Percentiles rank a stretch among this genome's conserved stretches.
Conservation (phyloP, 176 grass and related monocot genomes). For the Pontederia crassipes region DNA sequence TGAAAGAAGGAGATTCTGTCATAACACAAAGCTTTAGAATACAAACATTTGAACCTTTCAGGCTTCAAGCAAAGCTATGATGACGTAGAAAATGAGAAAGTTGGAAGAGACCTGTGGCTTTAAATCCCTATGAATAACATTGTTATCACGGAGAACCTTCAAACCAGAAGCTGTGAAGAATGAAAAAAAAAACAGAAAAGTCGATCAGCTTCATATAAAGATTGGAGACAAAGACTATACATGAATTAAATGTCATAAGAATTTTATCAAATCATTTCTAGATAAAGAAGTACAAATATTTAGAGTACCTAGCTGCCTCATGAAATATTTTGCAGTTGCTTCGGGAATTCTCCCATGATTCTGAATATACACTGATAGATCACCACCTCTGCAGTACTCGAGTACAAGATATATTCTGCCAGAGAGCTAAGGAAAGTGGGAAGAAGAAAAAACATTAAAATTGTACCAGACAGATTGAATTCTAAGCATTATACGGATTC, state of each 20-base stretch:
- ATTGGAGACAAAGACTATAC: background rate
- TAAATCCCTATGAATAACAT: constrained; percentile 90
- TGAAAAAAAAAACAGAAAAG: constrained; percentile 3
- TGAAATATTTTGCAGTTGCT: constrained; percentile 75
- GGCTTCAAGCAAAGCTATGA: background rate
- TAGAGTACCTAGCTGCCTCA: constrained; percentile 61
- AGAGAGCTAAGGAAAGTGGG: constrained; percentile 33
- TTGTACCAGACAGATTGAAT: background rate
- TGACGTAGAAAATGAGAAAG: background rate
- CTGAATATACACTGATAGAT: constrained; percentile 56
- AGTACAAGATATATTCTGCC: constrained; percentile 83
- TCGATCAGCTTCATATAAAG: background rate
- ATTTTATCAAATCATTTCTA: background rate
- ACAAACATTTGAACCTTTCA: constrained; percentile 5
- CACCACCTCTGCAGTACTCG: constrained; percentile 86
- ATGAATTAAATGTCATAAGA: background rate
- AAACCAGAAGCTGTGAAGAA: constrained; percentile 65
- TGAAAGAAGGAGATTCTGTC: constrained; percentile 90
- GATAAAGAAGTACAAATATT: background rate
- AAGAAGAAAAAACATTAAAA: background rate
- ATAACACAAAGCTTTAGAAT: constrained; percentile 28
- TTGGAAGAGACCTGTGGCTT: constrained; percentile 74
- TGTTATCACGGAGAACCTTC: constrained; percentile 69
- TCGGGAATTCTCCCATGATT: constrained; percentile 55
- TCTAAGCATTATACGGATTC: background rate